A percentile compares a stretch with the other conserved stretches of the same genome.
phyloP scores from a whole-genome alignment of 108 stramenopile genomes.

The Schizochytrium sp. region DNA sequence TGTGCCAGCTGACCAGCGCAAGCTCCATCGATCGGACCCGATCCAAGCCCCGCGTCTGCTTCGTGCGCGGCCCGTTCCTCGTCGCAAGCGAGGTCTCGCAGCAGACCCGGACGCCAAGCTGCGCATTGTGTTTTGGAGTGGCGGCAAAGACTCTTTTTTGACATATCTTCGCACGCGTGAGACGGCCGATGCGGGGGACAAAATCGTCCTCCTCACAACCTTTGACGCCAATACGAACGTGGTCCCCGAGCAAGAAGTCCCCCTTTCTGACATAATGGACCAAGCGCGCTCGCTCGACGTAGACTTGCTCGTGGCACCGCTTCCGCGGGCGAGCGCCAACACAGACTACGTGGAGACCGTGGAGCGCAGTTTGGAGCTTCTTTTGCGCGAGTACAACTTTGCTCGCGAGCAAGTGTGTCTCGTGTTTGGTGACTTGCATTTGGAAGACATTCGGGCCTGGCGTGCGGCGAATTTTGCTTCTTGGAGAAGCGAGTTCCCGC shows the following conservation, averaged over 20 bases:
- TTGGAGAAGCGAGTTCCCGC: constrained; percentile 56
- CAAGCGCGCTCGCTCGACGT: constrained; percentile 65
- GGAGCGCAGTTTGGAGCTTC: constrained; percentile 45
- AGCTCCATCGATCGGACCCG: constrained; percentile 14
- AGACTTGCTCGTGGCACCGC: constrained; percentile 67
- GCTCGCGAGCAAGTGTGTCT: constrained; percentile 34
- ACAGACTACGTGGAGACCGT: constrained; percentile 56
- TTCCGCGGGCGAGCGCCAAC: constrained; percentile 55
- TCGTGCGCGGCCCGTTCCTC: not conserved
- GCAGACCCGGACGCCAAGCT: not conserved
- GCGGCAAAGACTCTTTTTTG: constrained; percentile 83
- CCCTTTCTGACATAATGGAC: constrained; percentile 54
- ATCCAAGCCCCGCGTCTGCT: not conserved
- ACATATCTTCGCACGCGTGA: constrained; percentile 55
- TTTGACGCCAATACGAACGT: constrained; percentile 66
- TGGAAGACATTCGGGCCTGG: constrained; percentile 76
- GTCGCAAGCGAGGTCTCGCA: not conserved
- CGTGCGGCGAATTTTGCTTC: constrained; percentile 49
- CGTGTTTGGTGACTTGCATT: constrained; percentile 81
- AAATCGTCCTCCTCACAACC: constrained; percentile 69
- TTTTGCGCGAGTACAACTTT: constrained; percentile 21
- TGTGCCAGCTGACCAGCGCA: constrained; percentile 47
- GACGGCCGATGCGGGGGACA: not conserved
- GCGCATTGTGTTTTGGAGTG: constrained; percentile 71
- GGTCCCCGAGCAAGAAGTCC: constrained; percentile 74